A percentile compares a stretch with the other conserved stretches of the same genome.
These are phyloP conservation scores for Lecanosticta acicola DNA, from an alignment of 2,329 filamentous ascomycete species.

Conservation along the genomic window DNA sequence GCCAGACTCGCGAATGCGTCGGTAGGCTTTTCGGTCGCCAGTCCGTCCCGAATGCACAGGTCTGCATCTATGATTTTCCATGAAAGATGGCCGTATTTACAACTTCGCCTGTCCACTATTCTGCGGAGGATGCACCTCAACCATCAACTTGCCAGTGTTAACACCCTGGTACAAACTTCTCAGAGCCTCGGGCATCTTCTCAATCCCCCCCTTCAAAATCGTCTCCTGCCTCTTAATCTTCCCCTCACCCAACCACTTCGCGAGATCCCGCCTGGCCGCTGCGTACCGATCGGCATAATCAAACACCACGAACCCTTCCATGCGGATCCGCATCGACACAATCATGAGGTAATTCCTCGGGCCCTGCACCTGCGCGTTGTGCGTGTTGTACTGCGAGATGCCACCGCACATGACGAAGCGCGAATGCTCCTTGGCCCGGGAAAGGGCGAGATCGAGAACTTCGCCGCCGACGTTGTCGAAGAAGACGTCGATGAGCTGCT, in stretches of 20 bases:
- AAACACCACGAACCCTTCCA: conserved; percentile 69
- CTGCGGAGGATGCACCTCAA: conserved; percentile 16
- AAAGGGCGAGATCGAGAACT: conserved; percentile 60
- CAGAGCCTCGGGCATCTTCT: conserved; percentile 46
- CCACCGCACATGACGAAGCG: conserved; percentile 65
- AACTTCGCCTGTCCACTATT: conserved; percentile 10
- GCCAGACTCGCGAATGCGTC: too few relatives aligned
- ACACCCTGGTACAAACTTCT: conserved; percentile 42
- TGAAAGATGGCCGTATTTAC: too few relatives aligned
- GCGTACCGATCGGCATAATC: conserved; percentile 58
- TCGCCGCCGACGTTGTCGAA: conserved; percentile 69
- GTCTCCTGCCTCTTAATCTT: conserved; percentile 49
- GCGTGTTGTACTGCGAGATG: conserved; percentile 63
- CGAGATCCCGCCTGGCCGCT: conserved; percentile 51
- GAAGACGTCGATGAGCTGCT: conserved; percentile 52
- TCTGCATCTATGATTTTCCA: too few relatives aligned
- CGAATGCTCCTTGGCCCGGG: conserved; percentile 53
- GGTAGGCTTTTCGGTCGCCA: too few relatives aligned
- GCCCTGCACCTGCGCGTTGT: conserved; percentile 40
- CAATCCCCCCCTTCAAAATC: conserved; percentile 42
- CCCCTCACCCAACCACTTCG: conserved; percentile 51
- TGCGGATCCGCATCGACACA: conserved; percentile 51
- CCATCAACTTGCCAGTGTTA: conserved; percentile 42
- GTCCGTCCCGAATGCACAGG: too few relatives aligned
- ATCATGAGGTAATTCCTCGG: conserved; percentile 53